Evolutionary conservation across 805 yeast species (phyloP), one percentile per base, ranked within the genome.

Genomic region (Monosporozyma unispora): DNA sequence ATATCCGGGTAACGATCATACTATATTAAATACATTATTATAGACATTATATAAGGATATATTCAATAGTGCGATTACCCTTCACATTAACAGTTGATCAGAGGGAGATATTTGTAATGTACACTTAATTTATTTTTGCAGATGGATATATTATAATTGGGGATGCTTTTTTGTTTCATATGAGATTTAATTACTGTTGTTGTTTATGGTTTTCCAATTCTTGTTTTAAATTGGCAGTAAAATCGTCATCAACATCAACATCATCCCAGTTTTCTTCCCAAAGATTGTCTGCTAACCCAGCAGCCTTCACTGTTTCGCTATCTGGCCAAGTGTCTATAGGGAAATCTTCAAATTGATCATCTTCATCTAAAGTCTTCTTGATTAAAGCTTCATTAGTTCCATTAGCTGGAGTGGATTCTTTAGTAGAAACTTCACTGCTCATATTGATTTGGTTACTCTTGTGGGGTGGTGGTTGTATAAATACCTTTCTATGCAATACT

Each of bases 231-330:
- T 78, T 81, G 54, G 75, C 76, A 41, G 93, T 80, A 69, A 91
- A 93, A 56, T 87, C 88, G 61, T 90, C 97, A 52, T 87, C 93
- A 51, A 83, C 86, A 60, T 90, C 96, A 54, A 89, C 96, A 64
- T 91, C 95, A 57, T 86, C 97, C 99, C 99, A 91, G 65, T 88
- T 91, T 68, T 90, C 96, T 58, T 90, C 96, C 97, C 98, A 90
- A 47, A 90, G 77, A 53, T 80, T 76, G 58, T 78, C 68, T 66
- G 77, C 76, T 55, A 78, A 73, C 57, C 73, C 52, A 5, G 59
- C 70, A 35, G 75, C 63, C 52, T 76, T 74, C 54, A 79, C 64
- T 50, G 82, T 67, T 59, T 82, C 74, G 50, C 74, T 66, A 35
- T 73, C 76, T n/a, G 77, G 68, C 96, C 96, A 89, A 57, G 84